These are phyloP conservation scores for Agrocybe praecox DNA, from an alignment of 768 basidiomycete species.

Conservation along the genomic window DNA sequence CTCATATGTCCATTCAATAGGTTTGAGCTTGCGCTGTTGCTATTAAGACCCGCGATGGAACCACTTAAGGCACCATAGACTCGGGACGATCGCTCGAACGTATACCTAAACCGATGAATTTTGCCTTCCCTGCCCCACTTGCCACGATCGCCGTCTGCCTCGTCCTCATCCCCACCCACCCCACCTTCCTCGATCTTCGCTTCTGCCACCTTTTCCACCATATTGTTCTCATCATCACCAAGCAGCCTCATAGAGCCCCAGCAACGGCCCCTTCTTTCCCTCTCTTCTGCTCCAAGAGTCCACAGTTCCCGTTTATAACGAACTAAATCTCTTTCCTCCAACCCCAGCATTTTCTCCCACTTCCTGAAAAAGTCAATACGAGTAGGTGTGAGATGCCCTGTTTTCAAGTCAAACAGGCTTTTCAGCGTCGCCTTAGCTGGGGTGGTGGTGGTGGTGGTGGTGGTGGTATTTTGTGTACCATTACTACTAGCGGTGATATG, in stretches of 20 bases:
- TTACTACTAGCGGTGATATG: not conserved
- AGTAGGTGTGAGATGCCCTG: slow-evolving; percentile 68
- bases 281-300: slow-evolving; percentile 82
- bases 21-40: slow-evolving; percentile 6
- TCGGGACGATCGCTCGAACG: slow-evolving; percentile 50
- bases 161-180: not conserved
- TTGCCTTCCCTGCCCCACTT: slow-evolving; percentile 41
- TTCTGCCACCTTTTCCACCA: too few species aligned
- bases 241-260: slow-evolving; percentile 70
- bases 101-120: slow-evolving; percentile 81
- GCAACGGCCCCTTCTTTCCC: slow-evolving; percentile 84
- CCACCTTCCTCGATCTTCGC: too few species aligned
- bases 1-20: slow-evolving; percentile 81
- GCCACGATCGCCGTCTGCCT: slow-evolving; percentile 12
- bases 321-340: slow-evolving; percentile 85
- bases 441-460: not conserved
- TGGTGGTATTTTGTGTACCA: not conserved
- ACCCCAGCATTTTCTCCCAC: slow-evolving; percentile 86
- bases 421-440: slow-evolving; percentile 20
- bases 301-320: slow-evolving; percentile 91
- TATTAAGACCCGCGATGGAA: slow-evolving; percentile 9
- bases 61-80: not conserved
- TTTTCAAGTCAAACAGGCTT: slow-evolving; percentile 76
- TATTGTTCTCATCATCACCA: not conserved
- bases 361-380: slow-evolving; percentile 83